A percentile compares a stretch with the other conserved stretches of the same genome.
Conservation (phyloP, 169 alveolate species). For the Eimeria tenella region DNA sequence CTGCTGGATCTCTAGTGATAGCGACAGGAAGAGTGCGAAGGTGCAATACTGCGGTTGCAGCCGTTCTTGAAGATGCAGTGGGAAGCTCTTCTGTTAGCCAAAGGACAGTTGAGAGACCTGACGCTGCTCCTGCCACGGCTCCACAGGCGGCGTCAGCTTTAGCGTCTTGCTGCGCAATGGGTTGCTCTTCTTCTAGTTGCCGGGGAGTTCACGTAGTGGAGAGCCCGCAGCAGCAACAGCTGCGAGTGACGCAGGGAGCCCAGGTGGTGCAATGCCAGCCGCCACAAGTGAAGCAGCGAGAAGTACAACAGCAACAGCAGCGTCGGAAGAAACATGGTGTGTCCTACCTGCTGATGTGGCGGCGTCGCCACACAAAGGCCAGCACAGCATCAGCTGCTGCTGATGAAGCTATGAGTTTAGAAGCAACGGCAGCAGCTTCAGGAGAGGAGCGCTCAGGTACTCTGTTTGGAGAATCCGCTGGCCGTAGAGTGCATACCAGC, state of each 20-base stretch:
- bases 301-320: slow-evolving; percentile 3
- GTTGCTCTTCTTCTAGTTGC: slow-evolving; percentile 21
- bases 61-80: neutral
- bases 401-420: neutral
- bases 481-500: slow-evolving; percentile 14
- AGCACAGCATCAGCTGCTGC: slow-evolving; percentile 27
- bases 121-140: slow-evolving; percentile 16
- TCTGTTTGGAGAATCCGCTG: slow-evolving; percentile 13
- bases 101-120: neutral
- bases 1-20: neutral
- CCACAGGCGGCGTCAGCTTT: slow-evolving; percentile 19
- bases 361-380: slow-evolving; percentile 22
- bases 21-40: slow-evolving; percentile 10
- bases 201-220: slow-evolving; percentile 14
- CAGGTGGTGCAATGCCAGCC: no score
- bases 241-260: neutral
- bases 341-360: neutral
- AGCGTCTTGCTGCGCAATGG: slow-evolving; percentile 39
- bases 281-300: neutral
- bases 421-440: slow-evolving; percentile 18
- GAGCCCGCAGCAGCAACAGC: slow-evolving; percentile 17
- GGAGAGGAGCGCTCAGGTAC: neutral
- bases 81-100: neutral
- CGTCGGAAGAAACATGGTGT: slow-evolving; percentile 7
- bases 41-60: neutral